Percentiles rank a stretch among this genome's conserved stretches.
phyloP scores from a whole-genome alignment of 2,329 filamentous ascomycete genomes.

The Sordariomycetes sp. region DNA sequence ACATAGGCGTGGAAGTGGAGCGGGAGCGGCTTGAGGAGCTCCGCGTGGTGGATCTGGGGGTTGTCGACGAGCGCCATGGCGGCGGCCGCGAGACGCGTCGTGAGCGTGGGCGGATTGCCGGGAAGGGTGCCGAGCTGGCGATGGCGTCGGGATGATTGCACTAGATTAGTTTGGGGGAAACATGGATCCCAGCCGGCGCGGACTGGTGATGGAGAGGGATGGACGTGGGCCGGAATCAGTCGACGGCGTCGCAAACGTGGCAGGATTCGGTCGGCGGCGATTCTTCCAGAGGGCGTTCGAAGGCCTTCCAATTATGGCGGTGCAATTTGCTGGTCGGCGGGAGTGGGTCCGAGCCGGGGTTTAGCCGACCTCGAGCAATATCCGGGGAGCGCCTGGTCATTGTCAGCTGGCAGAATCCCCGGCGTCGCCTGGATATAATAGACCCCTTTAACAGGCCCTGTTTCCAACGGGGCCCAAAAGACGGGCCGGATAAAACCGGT shows the following conservation, averaged over 20 bases:
- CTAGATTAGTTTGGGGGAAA: background rate
- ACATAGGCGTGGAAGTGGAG: slow-evolving; percentile 74
- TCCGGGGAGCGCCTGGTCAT: too few relatives aligned
- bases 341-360: background rate
- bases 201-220: background rate
- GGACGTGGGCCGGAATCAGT: background rate
- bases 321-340: background rate
- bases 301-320: background rate
- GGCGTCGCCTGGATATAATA: too few relatives aligned
- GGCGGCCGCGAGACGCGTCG: background rate
- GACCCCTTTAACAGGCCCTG: too few relatives aligned
- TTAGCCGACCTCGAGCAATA: too few relatives aligned
- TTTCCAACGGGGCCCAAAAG: too few relatives aligned
- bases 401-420: too few relatives aligned
- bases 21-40: slow-evolving; percentile 77
- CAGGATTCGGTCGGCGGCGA: background rate
- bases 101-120: background rate
- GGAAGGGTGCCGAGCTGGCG: background rate
- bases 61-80: slow-evolving; percentile 78
- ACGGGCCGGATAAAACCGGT: too few relatives aligned
- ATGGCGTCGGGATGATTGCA: background rate
- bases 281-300: background rate
- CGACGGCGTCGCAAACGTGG: slow-evolving; percentile 4
- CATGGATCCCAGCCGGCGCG: background rate
- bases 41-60: slow-evolving; percentile 74